These are phyloP conservation scores for Monosporascus sp. DNA, from an alignment of 2,329 filamentous ascomycete genomes.

Conservation along the genomic window DNA sequence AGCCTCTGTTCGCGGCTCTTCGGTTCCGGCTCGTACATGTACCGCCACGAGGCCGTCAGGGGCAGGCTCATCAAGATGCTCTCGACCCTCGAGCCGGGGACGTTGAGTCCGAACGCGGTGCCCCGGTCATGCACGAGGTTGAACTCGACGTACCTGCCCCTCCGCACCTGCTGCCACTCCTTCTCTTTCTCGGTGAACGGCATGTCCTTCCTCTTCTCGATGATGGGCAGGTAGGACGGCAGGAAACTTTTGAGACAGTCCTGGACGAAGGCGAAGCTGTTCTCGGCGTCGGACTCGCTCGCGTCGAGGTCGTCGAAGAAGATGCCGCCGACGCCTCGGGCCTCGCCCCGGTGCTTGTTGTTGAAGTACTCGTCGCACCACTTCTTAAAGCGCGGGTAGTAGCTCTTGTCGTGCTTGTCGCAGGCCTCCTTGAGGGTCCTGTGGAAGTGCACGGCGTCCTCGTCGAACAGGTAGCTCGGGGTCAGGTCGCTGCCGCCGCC, in stretches of 20 bases:
- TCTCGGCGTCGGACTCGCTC: slow-evolving; percentile 78
- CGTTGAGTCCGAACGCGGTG: slow-evolving; percentile 89
- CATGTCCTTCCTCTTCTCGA: slow-evolving; percentile 87
- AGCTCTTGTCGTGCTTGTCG: slow-evolving; percentile 85
- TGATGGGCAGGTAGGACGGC: slow-evolving; percentile 84
- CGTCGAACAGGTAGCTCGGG: slow-evolving; percentile 89
- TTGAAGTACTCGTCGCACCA: slow-evolving; percentile 99
- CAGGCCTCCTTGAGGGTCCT: slow-evolving; percentile 86
- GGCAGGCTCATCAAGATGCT: slow-evolving; percentile 97
- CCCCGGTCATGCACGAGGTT: slow-evolving; percentile 96
- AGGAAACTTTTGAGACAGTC: slow-evolving; percentile 83
- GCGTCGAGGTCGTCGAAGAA: slow-evolving; percentile 98
- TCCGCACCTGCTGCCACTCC: slow-evolving; percentile 90
- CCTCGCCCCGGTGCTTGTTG: slow-evolving; percentile 85
- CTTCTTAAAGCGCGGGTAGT: slow-evolving; percentile 92
- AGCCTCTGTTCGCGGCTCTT: slow-evolving; percentile 74
- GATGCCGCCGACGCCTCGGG: slow-evolving; percentile 86
- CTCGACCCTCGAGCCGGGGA: slow-evolving; percentile 85
- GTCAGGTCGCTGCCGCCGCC: slow-evolving; percentile 93
- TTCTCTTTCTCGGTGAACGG: slow-evolving; percentile 81
- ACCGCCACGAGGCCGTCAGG: slow-evolving; percentile 87
- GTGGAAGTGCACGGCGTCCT: slow-evolving; percentile 97
- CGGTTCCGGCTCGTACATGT: slow-evolving; percentile 83
- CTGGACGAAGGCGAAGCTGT: slow-evolving; percentile 83
- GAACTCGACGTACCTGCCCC: slow-evolving; percentile 97